Base-by-base conservation (phyloP, 2,329 filamentous ascomycete species). In the Claviceps humidiphila region DNA sequence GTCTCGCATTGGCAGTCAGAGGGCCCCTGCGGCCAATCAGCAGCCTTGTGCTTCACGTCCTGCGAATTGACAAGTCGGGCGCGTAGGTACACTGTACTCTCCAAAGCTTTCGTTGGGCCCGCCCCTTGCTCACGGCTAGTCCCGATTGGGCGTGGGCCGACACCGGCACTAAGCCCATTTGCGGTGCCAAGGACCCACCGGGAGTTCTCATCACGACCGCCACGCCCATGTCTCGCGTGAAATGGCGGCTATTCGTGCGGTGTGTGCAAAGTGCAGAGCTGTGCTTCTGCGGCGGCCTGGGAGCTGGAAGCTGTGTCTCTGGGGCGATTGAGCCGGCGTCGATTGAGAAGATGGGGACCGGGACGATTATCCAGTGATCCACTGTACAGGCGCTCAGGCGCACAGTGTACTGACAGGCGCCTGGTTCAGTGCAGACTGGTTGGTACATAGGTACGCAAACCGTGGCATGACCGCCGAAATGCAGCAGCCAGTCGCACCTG, bases 101-200 rank as follows among this genome's bases (percentile, higher is more conserved):
- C 26, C 41, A 48, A 38, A 49, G 45, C 48, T 43, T 41, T 45
- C 9, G 26, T 41, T 7, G 44, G 9, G 22, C 14, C 4, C 4
- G 24, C 24, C 44, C 50, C 45, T n/a, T 45, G 30, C 39, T 39
- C 38, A 30, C 40, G 4, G 14, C 44, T 62, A 66, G 53, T n/a
- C 59, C 54, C 2, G 8, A 55, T 57, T 20, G 2, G 56, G 62
- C 20, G 46, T 67, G 64, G 63, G 51, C 49, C 44, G 40, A 49
- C 51, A 58, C 54, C 53, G 63, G 64, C 64, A 59, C 55, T 24
- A 54, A 65, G 64, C 64, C 65, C 63, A 65, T 63, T 67, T 48
- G 11, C 17, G 59, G 55, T 60, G 58, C 58, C 57, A 54, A 53
- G 55, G 55, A 52, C 54, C 55, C 55, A 58, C 22, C 14, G 20